Conservation (phyloP, 768 basidiomycete genomes). For the Rhodotorula graminis region DNA sequence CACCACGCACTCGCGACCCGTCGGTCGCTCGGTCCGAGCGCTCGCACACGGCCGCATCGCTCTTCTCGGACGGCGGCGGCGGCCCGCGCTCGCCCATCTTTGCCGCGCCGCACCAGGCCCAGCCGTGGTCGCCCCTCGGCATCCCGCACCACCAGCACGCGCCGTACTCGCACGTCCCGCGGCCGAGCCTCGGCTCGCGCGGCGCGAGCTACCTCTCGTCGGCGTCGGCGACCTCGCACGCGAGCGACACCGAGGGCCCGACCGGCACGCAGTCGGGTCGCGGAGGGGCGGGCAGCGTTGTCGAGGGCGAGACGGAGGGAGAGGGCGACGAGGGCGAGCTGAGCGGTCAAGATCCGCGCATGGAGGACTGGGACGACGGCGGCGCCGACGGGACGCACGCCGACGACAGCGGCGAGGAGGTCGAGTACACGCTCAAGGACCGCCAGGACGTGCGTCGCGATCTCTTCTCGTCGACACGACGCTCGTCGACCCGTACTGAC, state of each 20-base stretch:
- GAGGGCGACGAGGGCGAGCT: constrained; percentile 12
- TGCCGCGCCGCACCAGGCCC: not conserved
- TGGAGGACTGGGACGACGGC: constrained; percentile 29
- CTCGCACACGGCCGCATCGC: constrained; percentile 1
- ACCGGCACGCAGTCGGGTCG: too few species aligned
- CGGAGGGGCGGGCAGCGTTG: not conserved
- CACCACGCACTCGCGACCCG: constrained; percentile 4
- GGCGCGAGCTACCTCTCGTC: constrained; percentile 26
- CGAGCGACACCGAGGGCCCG: constrained; percentile 17
- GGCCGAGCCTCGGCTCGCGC: constrained; percentile 4
- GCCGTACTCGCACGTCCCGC: not conserved
- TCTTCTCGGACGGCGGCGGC: constrained; percentile 13
- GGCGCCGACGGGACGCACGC: constrained; percentile 26
- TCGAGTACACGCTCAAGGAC: constrained; percentile 68
- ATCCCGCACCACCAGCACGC: not conserved
- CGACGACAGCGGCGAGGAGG: constrained; percentile 15
- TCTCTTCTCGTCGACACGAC: not conserved
- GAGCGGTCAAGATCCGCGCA: constrained; percentile 10
- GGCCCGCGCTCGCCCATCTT: not conserved
- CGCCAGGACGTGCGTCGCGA: constrained; percentile 64
- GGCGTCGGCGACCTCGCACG: not conserved
- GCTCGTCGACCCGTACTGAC: not conserved
- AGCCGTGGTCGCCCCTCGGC: constrained; percentile 6
- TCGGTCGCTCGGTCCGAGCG: constrained; percentile 17
- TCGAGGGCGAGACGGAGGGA: constrained; percentile 2